A percentile compares a stretch with the other conserved stretches of the same genome.
phyloP scores from a whole-genome alignment of 306 rosid species.

The Trifolium repens region DNA sequence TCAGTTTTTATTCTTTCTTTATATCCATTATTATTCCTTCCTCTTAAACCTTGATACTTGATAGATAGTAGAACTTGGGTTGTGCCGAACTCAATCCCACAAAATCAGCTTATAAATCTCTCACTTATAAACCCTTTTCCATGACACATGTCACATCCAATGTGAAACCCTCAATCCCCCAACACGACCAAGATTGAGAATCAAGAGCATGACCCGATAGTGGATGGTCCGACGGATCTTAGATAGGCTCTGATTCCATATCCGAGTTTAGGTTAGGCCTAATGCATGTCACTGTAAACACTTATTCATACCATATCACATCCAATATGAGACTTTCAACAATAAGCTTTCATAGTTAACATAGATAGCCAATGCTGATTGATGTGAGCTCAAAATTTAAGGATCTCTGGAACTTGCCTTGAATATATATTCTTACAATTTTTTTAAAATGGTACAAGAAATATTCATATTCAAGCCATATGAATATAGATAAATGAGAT shows the following conservation, averaged over 20 bases:
- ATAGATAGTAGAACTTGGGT: not conserved
- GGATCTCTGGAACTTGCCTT: not conserved
- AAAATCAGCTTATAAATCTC: no score
- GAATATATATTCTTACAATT: not conserved
- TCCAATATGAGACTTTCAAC: not conserved
- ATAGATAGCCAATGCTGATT: not conserved
- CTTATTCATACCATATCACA: not conserved
- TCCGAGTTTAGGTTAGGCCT: not conserved
- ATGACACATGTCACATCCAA: not conserved
- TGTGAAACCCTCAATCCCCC: not conserved
- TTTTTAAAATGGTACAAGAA: not conserved
- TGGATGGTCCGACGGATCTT: not conserved
- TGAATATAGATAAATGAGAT: not conserved
- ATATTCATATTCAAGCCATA: not conserved
- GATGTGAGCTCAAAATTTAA: not conserved
- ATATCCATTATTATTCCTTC: not conserved
- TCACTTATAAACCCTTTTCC: no score
- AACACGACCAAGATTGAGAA: not conserved
- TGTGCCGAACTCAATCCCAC: not conserved
- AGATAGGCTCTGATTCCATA: not conserved
- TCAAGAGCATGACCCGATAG: not conserved
- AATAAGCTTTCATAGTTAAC: constrained; percentile 3
- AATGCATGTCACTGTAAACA: not conserved
- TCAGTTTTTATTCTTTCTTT: not conserved
- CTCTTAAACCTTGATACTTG: not conserved